Percentiles rank a stretch among this genome's conserved stretches.
Conservation (phyloP, 2,329 filamentous ascomycete species). For the Blumeriella jaapii region DNA sequence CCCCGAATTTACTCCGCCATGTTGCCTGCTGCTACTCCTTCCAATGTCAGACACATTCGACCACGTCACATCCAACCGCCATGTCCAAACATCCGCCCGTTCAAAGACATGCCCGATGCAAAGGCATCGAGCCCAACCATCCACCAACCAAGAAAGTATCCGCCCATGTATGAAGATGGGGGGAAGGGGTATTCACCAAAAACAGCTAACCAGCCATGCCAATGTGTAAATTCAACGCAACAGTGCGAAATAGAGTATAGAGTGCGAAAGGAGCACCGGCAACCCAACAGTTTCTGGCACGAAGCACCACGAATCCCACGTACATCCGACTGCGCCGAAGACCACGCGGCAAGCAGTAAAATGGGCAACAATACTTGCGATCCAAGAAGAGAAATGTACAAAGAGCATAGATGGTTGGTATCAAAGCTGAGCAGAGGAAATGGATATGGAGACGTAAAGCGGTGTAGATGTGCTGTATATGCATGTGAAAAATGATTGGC, state of each 20-base stretch:
- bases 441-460: not conserved
- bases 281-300: not conserved
- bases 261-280: not conserved
- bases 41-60: no score
- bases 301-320: not conserved
- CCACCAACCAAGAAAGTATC: constrained; percentile 1
- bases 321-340: no score
- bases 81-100: not conserved
- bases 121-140: not conserved
- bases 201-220: not conserved
- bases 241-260: constrained; percentile 1
- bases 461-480: not conserved
- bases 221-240: not conserved
- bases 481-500: not conserved
- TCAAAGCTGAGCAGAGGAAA: not conserved
- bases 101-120: not conserved
- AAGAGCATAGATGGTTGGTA: not conserved
- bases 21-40: no score
- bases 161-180: constrained; percentile 1
- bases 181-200: constrained; percentile 4
- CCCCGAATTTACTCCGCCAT: no score
- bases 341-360: no score
- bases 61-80: no score
- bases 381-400: constrained; percentile 1
- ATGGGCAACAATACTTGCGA: no score